Base-by-base conservation (phyloP, 768 basidiomycete genomes). In the Mycena venus region DNA sequence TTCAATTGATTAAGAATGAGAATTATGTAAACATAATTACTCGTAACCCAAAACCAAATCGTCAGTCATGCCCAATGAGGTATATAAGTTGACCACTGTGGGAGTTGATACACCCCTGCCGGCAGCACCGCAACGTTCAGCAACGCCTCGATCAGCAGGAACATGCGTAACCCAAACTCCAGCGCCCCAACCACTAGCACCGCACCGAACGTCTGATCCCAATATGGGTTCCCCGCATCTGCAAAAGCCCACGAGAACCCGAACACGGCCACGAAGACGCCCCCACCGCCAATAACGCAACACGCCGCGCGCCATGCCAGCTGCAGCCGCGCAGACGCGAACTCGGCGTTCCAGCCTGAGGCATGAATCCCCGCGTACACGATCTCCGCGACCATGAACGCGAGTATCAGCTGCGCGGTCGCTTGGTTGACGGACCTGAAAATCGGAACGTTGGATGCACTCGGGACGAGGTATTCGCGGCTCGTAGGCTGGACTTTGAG, bases 261-360 rank as follows among this genome's bases (percentile, higher is more conserved):
- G 23, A 68, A 44, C 17, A 59, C 56, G 3, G 31, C 56, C 2
- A 59, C n/a, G 21, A 68, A 68, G 4, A 68, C 32, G 9, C 66
- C 66, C 15, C 66, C 66, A 14, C 53, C 51, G 14, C 66, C 55
- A n/a, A 68, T 68, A n/a, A 68, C 10, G 53, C 66, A 55, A 10
- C 49, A 23, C 27, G 66, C 66, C 15, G 38, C 31, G n/a, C 55
- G 66, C 66, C 66, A 68, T 6, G 42, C 49, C n/a, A 38, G 3
- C 19, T 40, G 66, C 53, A 55, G 21, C 31, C 21, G 1, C 17
- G 17, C 32, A 2, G 66, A 68, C 21, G 66, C 31, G 21, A 68
- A 68, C 0, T 6, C 36, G 3, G 53, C 27, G 21, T 68, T 68
- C 66, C 53, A 68, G 3, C 66, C 66, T 25, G 32, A 1, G 19